Percentiles rank a stretch among this genome's conserved stretches.
phyloP scores from a whole-genome alignment of 768 basidiomycete species.

The Pisolithus sp. region DNA sequence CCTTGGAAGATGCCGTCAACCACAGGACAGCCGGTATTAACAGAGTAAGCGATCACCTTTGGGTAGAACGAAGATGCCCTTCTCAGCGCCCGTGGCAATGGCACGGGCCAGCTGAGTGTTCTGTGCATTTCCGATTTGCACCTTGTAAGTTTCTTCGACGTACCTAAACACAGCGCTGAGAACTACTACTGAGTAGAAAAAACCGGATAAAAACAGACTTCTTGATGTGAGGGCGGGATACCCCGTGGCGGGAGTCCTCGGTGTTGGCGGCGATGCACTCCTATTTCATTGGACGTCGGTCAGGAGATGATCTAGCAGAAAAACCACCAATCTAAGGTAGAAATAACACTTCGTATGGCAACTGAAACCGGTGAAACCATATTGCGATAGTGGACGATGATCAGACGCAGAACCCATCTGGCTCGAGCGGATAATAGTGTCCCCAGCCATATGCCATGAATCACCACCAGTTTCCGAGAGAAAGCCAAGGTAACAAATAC shows the following conservation, averaged over 20 bases:
- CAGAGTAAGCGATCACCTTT: constrained; percentile 52
- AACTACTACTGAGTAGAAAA: constrained; percentile 7
- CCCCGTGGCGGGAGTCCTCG: constrained; percentile 76
- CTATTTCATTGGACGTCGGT: constrained; percentile 36
- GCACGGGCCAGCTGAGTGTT: constrained; percentile 73
- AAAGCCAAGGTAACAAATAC: too few species aligned
- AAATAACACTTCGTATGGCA: neutral
- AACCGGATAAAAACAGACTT: constrained; percentile 48
- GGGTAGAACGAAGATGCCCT: constrained; percentile 77
- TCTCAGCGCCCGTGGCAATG: constrained; percentile 75
- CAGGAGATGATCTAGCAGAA: constrained; percentile 13
- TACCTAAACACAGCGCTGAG: constrained; percentile 42
- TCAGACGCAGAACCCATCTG: neutral
- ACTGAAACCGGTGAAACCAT: neutral
- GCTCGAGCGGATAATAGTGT: neutral
- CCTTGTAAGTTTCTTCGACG: constrained; percentile 76
- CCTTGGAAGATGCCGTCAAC: constrained; percentile 23
- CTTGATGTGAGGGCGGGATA: constrained; percentile 90
- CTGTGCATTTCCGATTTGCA: constrained; percentile 76
- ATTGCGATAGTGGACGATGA: neutral
- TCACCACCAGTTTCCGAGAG: neutral
- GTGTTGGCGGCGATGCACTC: constrained; percentile 73
- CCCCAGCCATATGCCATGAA: neutral
- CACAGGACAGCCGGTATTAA: neutral
- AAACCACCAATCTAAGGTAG: constrained; percentile 3